phyloP scores from a whole-genome alignment of 2,329 filamentous ascomycete genomes.

The Talaromyces sp. region DNA sequence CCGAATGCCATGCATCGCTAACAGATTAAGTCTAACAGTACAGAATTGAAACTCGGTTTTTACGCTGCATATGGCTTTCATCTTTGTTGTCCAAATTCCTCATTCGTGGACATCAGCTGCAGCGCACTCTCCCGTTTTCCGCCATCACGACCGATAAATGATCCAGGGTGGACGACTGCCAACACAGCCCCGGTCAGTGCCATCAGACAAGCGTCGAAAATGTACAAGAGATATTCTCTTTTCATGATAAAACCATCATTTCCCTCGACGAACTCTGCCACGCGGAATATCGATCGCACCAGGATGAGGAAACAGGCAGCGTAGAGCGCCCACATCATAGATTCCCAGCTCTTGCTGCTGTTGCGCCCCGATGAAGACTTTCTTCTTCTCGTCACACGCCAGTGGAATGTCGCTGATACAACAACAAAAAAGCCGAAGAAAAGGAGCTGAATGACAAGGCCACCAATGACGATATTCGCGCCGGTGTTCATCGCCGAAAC shows the following conservation, averaged over 20 bases:
- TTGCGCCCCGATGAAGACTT: conserved; percentile 7
- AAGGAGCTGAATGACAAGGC: conserved; percentile 26
- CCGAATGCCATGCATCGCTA: no score
- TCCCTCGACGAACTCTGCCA: conserved; percentile 19
- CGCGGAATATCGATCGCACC: conserved; percentile 18
- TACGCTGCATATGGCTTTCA: not conserved
- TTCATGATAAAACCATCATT: conserved; percentile 15
- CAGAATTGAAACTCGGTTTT: not conserved
- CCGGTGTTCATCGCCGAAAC: conserved; percentile 14
- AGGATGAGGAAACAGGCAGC: conserved; percentile 16
- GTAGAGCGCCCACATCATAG: conserved; percentile 32
- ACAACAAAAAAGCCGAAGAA: conserved; percentile 27
- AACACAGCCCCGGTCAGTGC: conserved; percentile 1
- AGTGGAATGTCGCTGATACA: conserved; percentile 19
- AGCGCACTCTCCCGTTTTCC: not conserved
- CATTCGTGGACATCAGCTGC: no score
- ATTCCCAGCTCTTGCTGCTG: conserved; percentile 3
- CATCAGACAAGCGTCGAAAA: conserved; percentile 21
- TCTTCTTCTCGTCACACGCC: conserved; percentile 20
- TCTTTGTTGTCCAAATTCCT: no score
- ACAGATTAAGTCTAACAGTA: no score
- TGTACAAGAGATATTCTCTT: conserved; percentile 18
- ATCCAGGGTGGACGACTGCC: not conserved
- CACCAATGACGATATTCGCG: conserved; percentile 23
- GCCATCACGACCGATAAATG: not conserved